Conservation (phyloP, 768 basidiomycete species). For the Omphalotus guepiniiformis region DNA sequence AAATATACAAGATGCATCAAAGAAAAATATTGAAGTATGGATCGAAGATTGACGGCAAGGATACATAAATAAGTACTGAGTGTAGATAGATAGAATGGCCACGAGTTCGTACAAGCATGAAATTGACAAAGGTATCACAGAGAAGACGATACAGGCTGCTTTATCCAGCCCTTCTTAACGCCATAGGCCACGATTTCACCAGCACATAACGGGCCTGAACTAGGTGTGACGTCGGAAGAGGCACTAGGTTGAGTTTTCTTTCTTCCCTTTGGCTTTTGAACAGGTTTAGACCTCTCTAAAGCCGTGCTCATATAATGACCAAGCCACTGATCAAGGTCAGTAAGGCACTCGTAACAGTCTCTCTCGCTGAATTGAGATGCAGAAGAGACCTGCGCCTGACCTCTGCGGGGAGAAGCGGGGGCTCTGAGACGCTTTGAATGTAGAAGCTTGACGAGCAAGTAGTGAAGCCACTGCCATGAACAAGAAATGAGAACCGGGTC, state of each 20-base stretch:
- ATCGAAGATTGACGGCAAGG: too few species aligned
- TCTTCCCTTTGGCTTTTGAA: constrained; percentile 27
- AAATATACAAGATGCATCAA: too few species aligned
- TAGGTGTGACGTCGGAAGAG: constrained; percentile 15
- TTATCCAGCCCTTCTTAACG: constrained; percentile 59
- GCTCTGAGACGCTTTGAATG: constrained; percentile 62
- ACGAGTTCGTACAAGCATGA: too few species aligned
- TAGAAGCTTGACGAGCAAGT: constrained; percentile 71
- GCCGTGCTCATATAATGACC: constrained; percentile 38
- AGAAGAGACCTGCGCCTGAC: background rate
- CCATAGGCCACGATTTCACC: constrained; percentile 62
- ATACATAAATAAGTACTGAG: too few species aligned
- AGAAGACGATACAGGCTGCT: constrained; percentile 17
- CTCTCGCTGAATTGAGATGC: constrained; percentile 51
- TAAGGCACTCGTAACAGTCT: constrained; percentile 64
- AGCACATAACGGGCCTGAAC: constrained; percentile 40
- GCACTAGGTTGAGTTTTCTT: constrained; percentile 19
- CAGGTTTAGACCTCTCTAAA: constrained; percentile 27
- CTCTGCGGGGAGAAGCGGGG: constrained; percentile 42
- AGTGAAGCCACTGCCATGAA: constrained; percentile 82
- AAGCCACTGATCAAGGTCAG: constrained; percentile 62
- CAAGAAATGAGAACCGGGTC: background rate
- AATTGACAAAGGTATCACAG: too few species aligned
- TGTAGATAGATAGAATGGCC: too few species aligned
- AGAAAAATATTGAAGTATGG: too few species aligned